phyloP scores from a whole-genome alignment of 495 filamentous ascomycete genomes.

The Tuber indicum region DNA sequence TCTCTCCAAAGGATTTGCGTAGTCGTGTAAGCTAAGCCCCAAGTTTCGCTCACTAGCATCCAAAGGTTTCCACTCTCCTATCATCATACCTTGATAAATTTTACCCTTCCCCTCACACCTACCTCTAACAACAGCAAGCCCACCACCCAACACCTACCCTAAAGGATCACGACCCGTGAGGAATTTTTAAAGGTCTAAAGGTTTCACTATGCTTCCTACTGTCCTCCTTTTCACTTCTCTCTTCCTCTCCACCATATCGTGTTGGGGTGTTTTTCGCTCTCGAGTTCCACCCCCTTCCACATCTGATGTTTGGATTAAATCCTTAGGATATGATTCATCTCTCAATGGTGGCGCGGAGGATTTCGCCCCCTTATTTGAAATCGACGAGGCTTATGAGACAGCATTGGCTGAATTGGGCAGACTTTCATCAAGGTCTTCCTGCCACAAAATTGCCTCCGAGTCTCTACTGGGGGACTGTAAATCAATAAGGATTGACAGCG shows the following conservation, averaged over 20 bases:
- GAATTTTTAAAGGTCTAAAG: neutral
- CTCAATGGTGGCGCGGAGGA: neutral
- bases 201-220: neutral
- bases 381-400: constrained; percentile 25
- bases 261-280: neutral
- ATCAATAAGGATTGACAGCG: constrained; percentile 12
- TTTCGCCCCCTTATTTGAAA: constrained; percentile 15
- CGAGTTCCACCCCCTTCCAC: neutral
- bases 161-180: neutral
- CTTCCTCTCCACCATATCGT: neutral
- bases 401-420: constrained; percentile 27
- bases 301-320: neutral
- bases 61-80: neutral
- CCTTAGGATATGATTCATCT: neutral
- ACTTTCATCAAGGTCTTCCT: constrained; percentile 36
- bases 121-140: neutral
- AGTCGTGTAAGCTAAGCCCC: neutral
- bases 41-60: neutral
- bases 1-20: neutral
- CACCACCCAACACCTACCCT: neutral
- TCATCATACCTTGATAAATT: neutral
- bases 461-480: constrained; percentile 34
- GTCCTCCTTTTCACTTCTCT: neutral
- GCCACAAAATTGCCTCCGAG: constrained; percentile 32
- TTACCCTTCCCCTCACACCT: neutral